Conservation (phyloP, 495 filamentous ascomycete genomes). For the Penicillium chermesinum region DNA sequence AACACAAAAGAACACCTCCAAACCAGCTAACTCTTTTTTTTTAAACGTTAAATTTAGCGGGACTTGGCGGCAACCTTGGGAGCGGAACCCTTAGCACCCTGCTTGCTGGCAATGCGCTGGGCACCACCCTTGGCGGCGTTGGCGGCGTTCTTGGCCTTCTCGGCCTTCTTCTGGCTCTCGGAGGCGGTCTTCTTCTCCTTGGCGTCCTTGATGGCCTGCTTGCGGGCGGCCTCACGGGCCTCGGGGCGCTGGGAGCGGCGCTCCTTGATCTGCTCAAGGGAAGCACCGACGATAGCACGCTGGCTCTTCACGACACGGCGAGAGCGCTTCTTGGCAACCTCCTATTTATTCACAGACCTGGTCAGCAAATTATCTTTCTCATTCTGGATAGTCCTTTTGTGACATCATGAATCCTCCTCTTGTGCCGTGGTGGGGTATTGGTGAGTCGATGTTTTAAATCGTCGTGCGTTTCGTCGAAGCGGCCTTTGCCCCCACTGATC, state of each 20-base stretch:
- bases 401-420: slow-evolving; percentile 14
- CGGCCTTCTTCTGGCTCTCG: slow-evolving; percentile 91
- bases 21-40: slow-evolving; percentile 23
- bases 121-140: slow-evolving; percentile 58
- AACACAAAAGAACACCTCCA: slow-evolving; percentile 18
- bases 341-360: slow-evolving; percentile 52
- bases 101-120: slow-evolving; percentile 83
- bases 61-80: slow-evolving; percentile 80
- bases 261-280: slow-evolving; percentile 99
- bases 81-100: slow-evolving; percentile 88
- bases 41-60: slow-evolving; percentile 58
- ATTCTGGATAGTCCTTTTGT: background rate
- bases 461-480: background rate
- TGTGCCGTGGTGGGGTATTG: slow-evolving; percentile 8
- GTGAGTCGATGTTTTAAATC: background rate
- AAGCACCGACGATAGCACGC: slow-evolving; percentile 97
- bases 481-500: background rate
- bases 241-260: slow-evolving; percentile 88
- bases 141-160: slow-evolving; percentile 94
- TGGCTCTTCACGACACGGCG: slow-evolving; percentile 98
- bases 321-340: slow-evolving; percentile 98
- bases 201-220: slow-evolving; percentile 83
- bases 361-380: slow-evolving; percentile 36
- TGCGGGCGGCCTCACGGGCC: slow-evolving; percentile 87
- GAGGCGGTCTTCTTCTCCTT: slow-evolving; percentile 94